phyloP scores from a whole-genome alignment of 1,284 basidiomycete genomes.

The Thelephora terrestris region DNA sequence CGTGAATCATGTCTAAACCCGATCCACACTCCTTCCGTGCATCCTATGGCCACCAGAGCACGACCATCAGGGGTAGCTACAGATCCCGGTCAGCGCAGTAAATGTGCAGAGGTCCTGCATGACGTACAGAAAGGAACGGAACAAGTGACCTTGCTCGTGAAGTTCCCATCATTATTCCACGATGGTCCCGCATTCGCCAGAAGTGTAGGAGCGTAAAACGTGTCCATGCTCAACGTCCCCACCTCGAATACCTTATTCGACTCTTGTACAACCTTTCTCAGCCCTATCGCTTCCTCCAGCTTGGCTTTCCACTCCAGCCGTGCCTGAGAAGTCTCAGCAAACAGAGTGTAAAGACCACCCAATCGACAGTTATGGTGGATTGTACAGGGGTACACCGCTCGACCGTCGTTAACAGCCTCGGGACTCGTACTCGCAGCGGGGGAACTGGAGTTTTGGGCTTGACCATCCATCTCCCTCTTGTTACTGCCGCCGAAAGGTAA shows the following conservation, averaged over 20 bases:
- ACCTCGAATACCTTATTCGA: slow-evolving; percentile 89
- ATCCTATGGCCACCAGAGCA: slow-evolving; percentile 88
- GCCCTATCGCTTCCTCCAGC: slow-evolving; percentile 77
- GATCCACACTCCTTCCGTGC: slow-evolving; percentile 95
- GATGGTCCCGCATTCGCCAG: slow-evolving; percentile 33
- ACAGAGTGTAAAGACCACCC: slow-evolving; percentile 78
- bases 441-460: no score
- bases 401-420: slow-evolving; percentile 39
- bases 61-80: slow-evolving; percentile 75
- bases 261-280: slow-evolving; percentile 83
- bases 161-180: slow-evolving; percentile 62
- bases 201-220: slow-evolving; percentile 66
- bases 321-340: no score
- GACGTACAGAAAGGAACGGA: slow-evolving; percentile 84
- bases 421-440: slow-evolving; percentile 19
- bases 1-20: slow-evolving; percentile 81
- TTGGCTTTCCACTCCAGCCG: slow-evolving; percentile 85
- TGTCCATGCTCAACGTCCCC: slow-evolving; percentile 76
- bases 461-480: slow-evolving; percentile 21
- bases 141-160: slow-evolving; percentile 87
- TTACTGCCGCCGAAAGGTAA: slow-evolving; percentile 6
- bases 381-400: slow-evolving; percentile 73
- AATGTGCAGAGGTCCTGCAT: neutral
- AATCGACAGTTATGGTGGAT: slow-evolving; percentile 78
- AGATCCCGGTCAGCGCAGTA: slow-evolving; percentile 3